Evolutionary conservation across 306 rosid genomes (phyloP).

Genomic region (Prunus armeniaca): DNA sequence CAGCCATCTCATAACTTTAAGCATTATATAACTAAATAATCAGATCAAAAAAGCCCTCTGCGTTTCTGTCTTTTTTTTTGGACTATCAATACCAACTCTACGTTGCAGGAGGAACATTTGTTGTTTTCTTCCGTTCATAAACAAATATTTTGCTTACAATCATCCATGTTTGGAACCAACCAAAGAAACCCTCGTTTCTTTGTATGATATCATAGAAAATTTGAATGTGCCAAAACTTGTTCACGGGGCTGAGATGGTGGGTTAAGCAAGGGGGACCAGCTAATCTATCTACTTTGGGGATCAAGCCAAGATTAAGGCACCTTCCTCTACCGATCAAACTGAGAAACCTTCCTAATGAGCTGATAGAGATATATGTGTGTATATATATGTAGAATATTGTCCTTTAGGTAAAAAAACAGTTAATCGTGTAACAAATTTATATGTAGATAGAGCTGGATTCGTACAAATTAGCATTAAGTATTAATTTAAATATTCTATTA

Average conservation of each 20-base stretch:
- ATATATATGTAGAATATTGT: background rate
- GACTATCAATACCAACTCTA: no score
- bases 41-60: no score
- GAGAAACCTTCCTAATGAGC: background rate
- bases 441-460: background rate
- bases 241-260: constrained; percentile 24
- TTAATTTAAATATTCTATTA: no score
- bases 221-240: constrained; percentile 21
- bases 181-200: background rate
- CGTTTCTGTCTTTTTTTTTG: no score
- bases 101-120: no score
- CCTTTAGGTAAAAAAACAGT: background rate
- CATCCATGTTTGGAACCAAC: background rate
- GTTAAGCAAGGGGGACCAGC: constrained; percentile 9
- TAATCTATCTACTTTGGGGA: background rate
- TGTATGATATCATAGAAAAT: background rate
- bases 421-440: background rate
- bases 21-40: no score
- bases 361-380: background rate
- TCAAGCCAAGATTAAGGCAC: background rate
- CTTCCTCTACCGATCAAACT: background rate
- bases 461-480: no score
- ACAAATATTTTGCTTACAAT: background rate
- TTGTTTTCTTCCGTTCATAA: background rate
- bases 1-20: no score